Percentiles rank a stretch among this genome's conserved stretches.
These are phyloP conservation scores for Brettanomyces naardenensis DNA, from an alignment of 805 yeast genomes.

Conservation along the genomic window DNA sequence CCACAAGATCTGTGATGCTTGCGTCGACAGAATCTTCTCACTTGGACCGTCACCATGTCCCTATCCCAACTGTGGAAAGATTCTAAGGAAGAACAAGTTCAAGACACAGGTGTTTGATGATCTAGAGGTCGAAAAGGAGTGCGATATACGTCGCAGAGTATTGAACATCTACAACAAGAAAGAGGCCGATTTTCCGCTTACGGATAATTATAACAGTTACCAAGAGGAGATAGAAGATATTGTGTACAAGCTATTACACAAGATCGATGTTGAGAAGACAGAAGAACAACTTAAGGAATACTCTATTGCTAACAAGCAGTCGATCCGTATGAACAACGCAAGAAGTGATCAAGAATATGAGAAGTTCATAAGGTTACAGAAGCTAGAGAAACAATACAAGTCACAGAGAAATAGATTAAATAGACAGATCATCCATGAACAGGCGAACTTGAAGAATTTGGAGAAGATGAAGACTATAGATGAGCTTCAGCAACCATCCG, in stretches of 20 bases:
- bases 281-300: constrained; percentile 60
- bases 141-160: constrained; percentile 80
- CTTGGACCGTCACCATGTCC: constrained; percentile 98
- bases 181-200: constrained; percentile 56
- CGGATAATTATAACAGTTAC: constrained; percentile 64
- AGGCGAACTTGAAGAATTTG: constrained; percentile 31
- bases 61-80: constrained; percentile 82
- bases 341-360: constrained; percentile 65
- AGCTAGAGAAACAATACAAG: constrained; percentile 61
- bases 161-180: constrained; percentile 72
- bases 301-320: constrained; percentile 65
- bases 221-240: constrained; percentile 78
- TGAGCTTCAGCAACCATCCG: constrained; percentile 32
- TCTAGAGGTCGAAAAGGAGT: constrained; percentile 81
- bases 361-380: constrained; percentile 53
- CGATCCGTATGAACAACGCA: constrained; percentile 70
- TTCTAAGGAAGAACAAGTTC: constrained; percentile 78
- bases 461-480: constrained; percentile 51
- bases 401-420: constrained; percentile 61
- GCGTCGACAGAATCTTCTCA: constrained; percentile 91
- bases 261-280: constrained; percentile 59
- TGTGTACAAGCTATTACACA: constrained; percentile 66
- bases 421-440: constrained; percentile 48
- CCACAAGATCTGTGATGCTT: constrained; percentile 93
- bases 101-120: constrained; percentile 93